phyloP scores from a whole-genome alignment of 352 stramenopile species.

The Thraustochytrium striatum region DNA sequence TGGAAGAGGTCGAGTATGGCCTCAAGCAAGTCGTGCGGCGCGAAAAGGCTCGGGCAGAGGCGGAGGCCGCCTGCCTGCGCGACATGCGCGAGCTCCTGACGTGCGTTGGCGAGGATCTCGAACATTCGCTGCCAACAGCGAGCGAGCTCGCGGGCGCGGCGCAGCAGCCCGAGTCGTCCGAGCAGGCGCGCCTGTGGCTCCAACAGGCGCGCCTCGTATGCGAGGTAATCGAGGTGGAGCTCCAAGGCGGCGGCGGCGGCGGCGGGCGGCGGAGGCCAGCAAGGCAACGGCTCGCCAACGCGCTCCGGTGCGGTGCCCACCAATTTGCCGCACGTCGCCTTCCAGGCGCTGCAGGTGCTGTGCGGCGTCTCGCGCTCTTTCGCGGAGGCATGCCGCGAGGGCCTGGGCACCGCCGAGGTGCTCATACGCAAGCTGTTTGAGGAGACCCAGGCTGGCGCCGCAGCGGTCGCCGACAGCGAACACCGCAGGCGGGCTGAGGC shows the following conservation, averaged over 20 bases:
- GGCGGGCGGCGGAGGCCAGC: background rate
- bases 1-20: background rate
- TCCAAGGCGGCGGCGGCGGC: background rate
- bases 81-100: background rate
- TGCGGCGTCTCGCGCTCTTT: constrained; percentile 30
- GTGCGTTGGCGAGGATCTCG: background rate
- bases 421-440: constrained; percentile 33
- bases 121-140: background rate
- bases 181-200: constrained; percentile 8
- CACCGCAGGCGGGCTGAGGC: background rate
- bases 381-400: constrained; percentile 36
- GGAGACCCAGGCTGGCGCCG: background rate
- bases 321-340: background rate
- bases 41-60: background rate
- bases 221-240: background rate
- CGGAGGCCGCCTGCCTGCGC: background rate
- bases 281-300: background rate
- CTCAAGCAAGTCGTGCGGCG: background rate
- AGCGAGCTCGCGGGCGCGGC: background rate
- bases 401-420: constrained; percentile 11
- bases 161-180: background rate
- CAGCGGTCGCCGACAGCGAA: background rate
- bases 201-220: background rate
- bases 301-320: background rate
- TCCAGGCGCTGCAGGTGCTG: constrained; percentile 22